Conservation (phyloP, 169 alveolate genomes). For the Plasmodium coatneyi region DNA sequence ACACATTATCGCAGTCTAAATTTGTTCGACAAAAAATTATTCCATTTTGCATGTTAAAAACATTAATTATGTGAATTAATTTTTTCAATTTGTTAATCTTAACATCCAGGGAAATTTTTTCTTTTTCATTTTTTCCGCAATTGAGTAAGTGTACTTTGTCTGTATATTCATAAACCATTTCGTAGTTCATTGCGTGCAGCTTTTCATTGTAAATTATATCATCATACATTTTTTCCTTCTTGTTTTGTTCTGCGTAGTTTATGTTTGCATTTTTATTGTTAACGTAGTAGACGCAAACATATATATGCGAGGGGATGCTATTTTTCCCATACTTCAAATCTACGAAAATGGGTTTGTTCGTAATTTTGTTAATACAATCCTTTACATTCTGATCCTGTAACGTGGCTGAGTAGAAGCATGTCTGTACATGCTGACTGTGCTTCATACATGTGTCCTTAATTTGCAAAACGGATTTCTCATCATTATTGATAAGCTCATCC, state of each 20-base stretch:
- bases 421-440: conserved; percentile 67
- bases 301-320: conserved; percentile 73
- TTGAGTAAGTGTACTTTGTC: conserved; percentile 67
- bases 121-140: conserved; percentile 7
- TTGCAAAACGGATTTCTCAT: conserved; percentile 30
- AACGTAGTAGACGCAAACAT: conserved; percentile 74
- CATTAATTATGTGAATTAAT: conserved; percentile 67
- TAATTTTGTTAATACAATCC: conserved; percentile 71
- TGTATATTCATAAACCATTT: conserved; percentile 67
- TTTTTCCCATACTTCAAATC: conserved; percentile 78
- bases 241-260: not conserved
- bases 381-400: conserved; percentile 74
- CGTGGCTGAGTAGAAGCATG: conserved; percentile 78
- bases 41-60: conserved; percentile 76
- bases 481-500: conserved; percentile 76
- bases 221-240: not conserved
- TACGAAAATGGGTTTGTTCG: conserved; percentile 74
- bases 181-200: conserved; percentile 17
- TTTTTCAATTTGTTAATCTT: conserved; percentile 75
- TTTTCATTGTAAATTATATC: conserved; percentile 67
- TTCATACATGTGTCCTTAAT: conserved; percentile 46
- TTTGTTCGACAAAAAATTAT: conserved; percentile 76
- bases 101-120: conserved; percentile 50
- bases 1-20: conserved; percentile 77
- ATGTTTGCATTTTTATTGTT: conserved; percentile 4